Evolutionary conservation across 2,329 filamentous ascomycete species (phyloP).

Genomic region (Thielaviopsis cerberus): DNA sequence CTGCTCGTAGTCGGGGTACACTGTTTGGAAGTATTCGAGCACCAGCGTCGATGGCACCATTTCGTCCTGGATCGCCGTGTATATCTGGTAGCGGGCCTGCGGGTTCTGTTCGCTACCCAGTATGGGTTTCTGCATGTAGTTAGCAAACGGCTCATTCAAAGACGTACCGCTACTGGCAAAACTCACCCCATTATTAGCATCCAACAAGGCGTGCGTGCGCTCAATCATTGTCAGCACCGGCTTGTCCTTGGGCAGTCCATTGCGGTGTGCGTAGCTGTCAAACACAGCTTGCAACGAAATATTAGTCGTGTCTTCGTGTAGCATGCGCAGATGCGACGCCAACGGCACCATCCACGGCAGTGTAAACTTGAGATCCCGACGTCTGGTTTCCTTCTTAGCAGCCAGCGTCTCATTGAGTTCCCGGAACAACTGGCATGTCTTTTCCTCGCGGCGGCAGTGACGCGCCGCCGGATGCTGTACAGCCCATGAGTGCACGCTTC

Average conservation of each 20-base stretch:
- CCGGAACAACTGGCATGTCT: conserved; percentile 87
- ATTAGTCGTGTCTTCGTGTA: conserved; percentile 88
- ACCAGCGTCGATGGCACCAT: conserved; percentile 71
- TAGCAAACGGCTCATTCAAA: neutral
- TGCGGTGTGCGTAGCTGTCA: conserved; percentile 83
- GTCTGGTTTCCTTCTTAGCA: conserved; percentile 86
- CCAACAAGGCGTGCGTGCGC: conserved; percentile 61
- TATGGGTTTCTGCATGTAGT: conserved; percentile 12
- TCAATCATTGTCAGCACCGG: conserved; percentile 91
- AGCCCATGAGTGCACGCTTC: conserved; percentile 88
- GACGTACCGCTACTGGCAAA: neutral
- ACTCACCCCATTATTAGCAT: conserved; percentile 44
- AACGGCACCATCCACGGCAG: conserved; percentile 89
- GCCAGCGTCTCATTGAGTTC: conserved; percentile 86
- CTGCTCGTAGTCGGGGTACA: conserved; percentile 74
- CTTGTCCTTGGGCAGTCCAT: conserved; percentile 81
- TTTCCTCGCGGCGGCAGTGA: conserved; percentile 82
- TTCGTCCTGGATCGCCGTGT: conserved; percentile 82
- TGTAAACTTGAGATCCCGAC: conserved; percentile 88
- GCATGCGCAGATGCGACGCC: conserved; percentile 82
- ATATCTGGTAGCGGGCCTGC: conserved; percentile 74
- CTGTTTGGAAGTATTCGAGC: conserved; percentile 74
- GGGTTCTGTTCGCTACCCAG: conserved; percentile 37
- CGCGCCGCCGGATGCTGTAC: conserved; percentile 89
- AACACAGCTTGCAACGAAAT: conserved; percentile 88